Evolutionary conservation across 352 stramenopile species (phyloP).

Genomic region (Phytophthora fragariaefolia): DNA sequence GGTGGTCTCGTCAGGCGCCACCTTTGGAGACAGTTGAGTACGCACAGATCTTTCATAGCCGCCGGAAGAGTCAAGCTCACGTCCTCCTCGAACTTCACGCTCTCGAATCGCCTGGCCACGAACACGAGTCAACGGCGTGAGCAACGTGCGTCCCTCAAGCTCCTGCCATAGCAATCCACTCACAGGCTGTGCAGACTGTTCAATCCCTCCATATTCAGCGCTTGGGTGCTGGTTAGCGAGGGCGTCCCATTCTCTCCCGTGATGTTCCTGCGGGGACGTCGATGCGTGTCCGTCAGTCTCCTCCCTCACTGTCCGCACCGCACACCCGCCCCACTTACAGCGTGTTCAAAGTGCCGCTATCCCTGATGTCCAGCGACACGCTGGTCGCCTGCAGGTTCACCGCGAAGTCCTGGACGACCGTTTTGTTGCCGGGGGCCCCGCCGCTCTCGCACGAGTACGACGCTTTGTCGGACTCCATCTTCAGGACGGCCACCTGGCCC

Average conservation of each 20-base stretch:
- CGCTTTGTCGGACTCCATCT: not conserved
- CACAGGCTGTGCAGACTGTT: not conserved
- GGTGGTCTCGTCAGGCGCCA: not conserved
- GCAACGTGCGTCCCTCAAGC: no score
- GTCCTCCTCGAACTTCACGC: not conserved
- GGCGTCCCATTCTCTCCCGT: not conserved
- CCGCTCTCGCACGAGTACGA: not conserved
- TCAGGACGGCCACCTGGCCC: not conserved
- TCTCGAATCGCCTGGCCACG: conserved; percentile 6
- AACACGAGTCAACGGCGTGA: not conserved
- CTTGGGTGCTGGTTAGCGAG: not conserved
- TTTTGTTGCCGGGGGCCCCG: not conserved
- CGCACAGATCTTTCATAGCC: not conserved
- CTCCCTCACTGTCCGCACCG: not conserved
- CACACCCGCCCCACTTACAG: conserved; percentile 3
- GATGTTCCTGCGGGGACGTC: conserved; percentile 11
- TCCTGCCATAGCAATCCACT: no score
- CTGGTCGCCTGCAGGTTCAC: not conserved
- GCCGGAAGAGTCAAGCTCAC: not conserved
- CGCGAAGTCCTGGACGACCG: not conserved
- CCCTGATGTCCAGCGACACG: not conserved
- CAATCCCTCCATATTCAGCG: not conserved
- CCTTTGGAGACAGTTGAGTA: not conserved
- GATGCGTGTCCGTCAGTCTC: not conserved
- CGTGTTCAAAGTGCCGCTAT: not conserved